phyloP scores from a whole-genome alignment of 768 basidiomycete genomes.

The Termitomyces sp. region DNA sequence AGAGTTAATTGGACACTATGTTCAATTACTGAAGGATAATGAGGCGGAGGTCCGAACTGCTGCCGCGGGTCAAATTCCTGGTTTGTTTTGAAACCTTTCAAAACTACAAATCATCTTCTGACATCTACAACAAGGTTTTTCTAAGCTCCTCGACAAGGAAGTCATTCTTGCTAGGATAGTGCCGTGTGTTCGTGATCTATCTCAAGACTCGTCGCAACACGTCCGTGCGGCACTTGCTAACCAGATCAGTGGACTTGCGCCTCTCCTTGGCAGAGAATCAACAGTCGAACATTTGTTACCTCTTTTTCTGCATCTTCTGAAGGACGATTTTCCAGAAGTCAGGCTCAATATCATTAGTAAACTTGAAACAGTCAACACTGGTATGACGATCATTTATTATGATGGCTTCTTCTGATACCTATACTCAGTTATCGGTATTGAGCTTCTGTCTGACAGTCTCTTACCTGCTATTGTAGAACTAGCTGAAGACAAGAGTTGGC shows the following conservation, averaged over 20 bases:
- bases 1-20: conserved; percentile 89
- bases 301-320: conserved; percentile 91
- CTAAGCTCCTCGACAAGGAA: conserved; percentile 89
- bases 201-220: conserved; percentile 92
- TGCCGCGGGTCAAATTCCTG: conserved; percentile 93
- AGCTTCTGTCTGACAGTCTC: conserved; percentile 88
- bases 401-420: conserved; percentile 10
- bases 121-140: conserved; percentile 62
- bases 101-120: conserved; percentile 2
- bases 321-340: conserved; percentile 99
- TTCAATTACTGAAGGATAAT: conserved; percentile 92
- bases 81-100: conserved; percentile 32
- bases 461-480: conserved; percentile 97
- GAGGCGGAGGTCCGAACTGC: conserved; percentile 98
- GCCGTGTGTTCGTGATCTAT: conserved; percentile 91
- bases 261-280: conserved; percentile 85
- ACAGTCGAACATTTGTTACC: conserved; percentile 97
- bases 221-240: conserved; percentile 95
- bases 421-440: conserved; percentile 91
- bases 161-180: conserved; percentile 89
- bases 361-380: conserved; percentile 90
- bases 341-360: conserved; percentile 98
- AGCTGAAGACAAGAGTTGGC: conserved; percentile 99
- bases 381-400: conserved; percentile 38
- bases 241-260: conserved; percentile 94